Conservation (phyloP, 495 filamentous ascomycete genomes). For the Aspergillus heteromorphus region DNA sequence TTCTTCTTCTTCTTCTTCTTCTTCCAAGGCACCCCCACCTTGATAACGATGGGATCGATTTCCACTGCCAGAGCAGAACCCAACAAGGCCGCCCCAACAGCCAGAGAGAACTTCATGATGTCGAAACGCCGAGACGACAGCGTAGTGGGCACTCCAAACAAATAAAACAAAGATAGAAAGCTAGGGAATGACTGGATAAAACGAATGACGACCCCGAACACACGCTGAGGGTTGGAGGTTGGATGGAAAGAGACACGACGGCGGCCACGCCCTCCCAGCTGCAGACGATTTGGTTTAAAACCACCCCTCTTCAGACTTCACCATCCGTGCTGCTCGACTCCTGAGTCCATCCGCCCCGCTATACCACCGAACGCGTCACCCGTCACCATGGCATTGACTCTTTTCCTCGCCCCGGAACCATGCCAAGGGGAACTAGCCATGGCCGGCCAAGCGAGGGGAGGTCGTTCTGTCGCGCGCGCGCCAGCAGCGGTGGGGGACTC, state of each 20-base stretch:
- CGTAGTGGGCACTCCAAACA: background rate
- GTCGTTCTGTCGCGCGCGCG: too few relatives aligned
- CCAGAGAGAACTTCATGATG: conserved; percentile 23
- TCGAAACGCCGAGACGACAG: too few relatives aligned
- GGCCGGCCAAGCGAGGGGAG: too few relatives aligned
- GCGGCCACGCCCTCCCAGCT: too few relatives aligned
- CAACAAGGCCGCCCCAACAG: conserved; percentile 18
- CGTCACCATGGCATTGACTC: background rate
- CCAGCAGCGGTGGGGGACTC: too few relatives aligned
- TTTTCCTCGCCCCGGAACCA: background rate
- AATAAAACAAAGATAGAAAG: background rate
- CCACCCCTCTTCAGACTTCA: too few relatives aligned
- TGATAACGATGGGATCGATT: conserved; percentile 59
- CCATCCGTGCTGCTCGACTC: background rate
- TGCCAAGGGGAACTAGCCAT: background rate
- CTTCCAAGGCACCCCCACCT: too few relatives aligned
- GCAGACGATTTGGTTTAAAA: too few relatives aligned
- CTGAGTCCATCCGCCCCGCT: background rate
- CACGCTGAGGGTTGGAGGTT: too few relatives aligned
- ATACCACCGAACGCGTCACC: background rate
- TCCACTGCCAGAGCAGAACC: conserved; percentile 24
- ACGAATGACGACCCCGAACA: background rate
- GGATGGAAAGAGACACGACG: too few relatives aligned
- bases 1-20: too few relatives aligned
- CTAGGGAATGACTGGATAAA: background rate